These are phyloP conservation scores for Bipolaris victoriae DNA, from an alignment of 2,329 filamentous ascomycete genomes.

Conservation along the genomic window DNA sequence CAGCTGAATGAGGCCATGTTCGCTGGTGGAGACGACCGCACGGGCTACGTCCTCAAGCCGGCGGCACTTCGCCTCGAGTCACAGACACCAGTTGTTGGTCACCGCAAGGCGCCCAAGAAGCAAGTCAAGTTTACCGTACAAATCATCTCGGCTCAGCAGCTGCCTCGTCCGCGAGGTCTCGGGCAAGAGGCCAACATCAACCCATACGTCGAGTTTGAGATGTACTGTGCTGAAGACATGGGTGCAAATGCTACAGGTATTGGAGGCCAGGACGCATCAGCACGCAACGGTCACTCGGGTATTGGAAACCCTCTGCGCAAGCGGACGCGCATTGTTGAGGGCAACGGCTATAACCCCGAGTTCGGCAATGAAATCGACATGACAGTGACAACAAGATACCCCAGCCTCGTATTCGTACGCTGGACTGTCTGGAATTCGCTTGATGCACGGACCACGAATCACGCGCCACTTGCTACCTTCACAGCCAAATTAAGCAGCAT, in stretches of 20 bases:
- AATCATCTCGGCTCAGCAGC: constrained; percentile 90
- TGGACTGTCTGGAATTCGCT: constrained; percentile 89
- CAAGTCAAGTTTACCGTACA: constrained; percentile 84
- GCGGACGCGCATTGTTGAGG: constrained; percentile 78
- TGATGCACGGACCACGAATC: constrained; percentile 73
- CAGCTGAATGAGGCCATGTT: constrained; percentile 99
- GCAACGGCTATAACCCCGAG: constrained; percentile 91
- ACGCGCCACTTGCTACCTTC: constrained; percentile 78
- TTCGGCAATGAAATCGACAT: constrained; percentile 83
- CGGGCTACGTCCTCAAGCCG: constrained; percentile 94
- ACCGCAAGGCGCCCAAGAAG: constrained; percentile 75
- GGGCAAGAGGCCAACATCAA: constrained; percentile 79
- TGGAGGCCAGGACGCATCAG: constrained; percentile 69
- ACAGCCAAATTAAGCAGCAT: constrained; percentile 90
- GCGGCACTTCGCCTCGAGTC: constrained; percentile 69
- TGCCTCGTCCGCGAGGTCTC: constrained; percentile 80
- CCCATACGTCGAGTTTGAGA: constrained; percentile 92
- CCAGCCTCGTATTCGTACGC: constrained; percentile 89
- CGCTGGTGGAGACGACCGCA: constrained; percentile 81
- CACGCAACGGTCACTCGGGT: constrained; percentile 68
- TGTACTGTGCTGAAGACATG: constrained; percentile 93
- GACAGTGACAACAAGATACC: constrained; percentile 89
- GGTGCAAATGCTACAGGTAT: constrained; percentile 73
- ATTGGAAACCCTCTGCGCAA: constrained; percentile 76
- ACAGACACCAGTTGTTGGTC: constrained; percentile 52